Evolutionary conservation across 768 basidiomycete species (phyloP).

Genomic region (Leccinum pellstonianum): DNA sequence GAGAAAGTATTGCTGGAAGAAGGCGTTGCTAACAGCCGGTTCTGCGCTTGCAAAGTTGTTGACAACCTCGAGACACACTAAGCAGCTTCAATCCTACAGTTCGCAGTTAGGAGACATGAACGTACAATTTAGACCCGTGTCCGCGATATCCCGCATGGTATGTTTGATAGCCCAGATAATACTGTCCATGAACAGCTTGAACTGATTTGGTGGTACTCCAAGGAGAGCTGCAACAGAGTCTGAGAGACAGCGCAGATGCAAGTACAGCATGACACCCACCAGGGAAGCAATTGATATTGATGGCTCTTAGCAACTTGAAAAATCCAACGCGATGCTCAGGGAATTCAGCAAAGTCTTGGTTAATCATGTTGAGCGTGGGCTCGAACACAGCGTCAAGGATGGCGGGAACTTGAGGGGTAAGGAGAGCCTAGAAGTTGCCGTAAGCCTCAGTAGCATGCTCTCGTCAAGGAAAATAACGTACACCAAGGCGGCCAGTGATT

Average conservation of each 20-base stretch:
- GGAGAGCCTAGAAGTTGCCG: conserved; percentile 52
- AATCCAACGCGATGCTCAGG: conserved; percentile 97
- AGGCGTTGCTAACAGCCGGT: conserved; percentile 75
- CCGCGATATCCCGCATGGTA: conserved; percentile 97
- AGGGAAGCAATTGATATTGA: conserved; percentile 93
- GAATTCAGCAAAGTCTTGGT: conserved; percentile 98
- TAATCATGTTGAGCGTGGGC: conserved; percentile 97
- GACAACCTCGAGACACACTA: conserved; percentile 90
- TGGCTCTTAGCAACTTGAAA: conserved; percentile 91
- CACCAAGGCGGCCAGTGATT: conserved; percentile 84
- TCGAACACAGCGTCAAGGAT: conserved; percentile 97
- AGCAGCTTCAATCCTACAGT: conserved; percentile 6
- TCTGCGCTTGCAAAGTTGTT: conserved; percentile 92
- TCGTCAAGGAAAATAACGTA: conserved; percentile 41
- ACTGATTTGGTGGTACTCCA: conserved; percentile 84
- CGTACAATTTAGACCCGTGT: conserved; percentile 78
- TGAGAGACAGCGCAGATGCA: not conserved
- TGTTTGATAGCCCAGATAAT: conserved; percentile 99
- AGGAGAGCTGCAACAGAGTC: conserved; percentile 54
- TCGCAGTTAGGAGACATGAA: conserved; percentile 1
- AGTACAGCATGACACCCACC: conserved; percentile 48
- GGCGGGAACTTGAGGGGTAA: conserved; percentile 92
- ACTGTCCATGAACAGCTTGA: conserved; percentile 98
- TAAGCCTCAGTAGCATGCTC: conserved; percentile 7
- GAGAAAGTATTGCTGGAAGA: conserved; percentile 96